Evolutionary conservation across 345 rosid species (phyloP), one percentile per base, ranked within the genome.

Genomic region (Orychophragmus violaceus): DNA sequence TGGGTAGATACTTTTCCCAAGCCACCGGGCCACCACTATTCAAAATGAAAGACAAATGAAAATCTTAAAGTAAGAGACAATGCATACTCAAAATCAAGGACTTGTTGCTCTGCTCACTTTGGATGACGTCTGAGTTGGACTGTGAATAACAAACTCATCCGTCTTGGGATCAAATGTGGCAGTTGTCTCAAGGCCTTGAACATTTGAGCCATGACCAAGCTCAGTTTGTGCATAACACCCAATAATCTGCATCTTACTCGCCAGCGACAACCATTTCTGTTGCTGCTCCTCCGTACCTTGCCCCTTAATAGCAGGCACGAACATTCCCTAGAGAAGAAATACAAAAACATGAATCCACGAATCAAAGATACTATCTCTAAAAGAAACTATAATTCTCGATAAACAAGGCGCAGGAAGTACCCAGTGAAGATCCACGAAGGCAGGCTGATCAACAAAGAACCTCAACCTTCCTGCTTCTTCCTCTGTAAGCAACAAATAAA

Each of bases 11-110:
- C 77, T 80, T 87, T 87, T 61, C 99, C 99, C 78, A 95, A 63
- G 41, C 99, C 99, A 76, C 99, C 99, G 62, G 98, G 99, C 99
- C 99, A 95, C 99, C 99, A 91, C 99, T 95, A 37, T 71, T 69
- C 64, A 78, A 49, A 27, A 65, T 3, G 27, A 70, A 54, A 19
- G 5, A 56, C 46, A 30, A 16, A 59, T 9, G 27, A 70, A 51
- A 64, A 62, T 3, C 19, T 54, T 35, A 24, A 48, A 66, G 19
- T 52, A 27, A 37, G 23, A 28, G 24, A 17, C 8, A 1, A 3
- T 55, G 30, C 27, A 69, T 11, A 41, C 49, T 53, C 25, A 39
- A 14, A 45, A 74, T 5, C 21, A 41, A 62, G 71, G 13, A 33
- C 13, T 44, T 21, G 23, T 65, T 22, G 19, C 1, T 23, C 19